Evolutionary conservation across 495 filamentous ascomycete species (phyloP), one percentile per base, ranked within the genome.

Genomic region (Trichoderma reesei): DNA sequence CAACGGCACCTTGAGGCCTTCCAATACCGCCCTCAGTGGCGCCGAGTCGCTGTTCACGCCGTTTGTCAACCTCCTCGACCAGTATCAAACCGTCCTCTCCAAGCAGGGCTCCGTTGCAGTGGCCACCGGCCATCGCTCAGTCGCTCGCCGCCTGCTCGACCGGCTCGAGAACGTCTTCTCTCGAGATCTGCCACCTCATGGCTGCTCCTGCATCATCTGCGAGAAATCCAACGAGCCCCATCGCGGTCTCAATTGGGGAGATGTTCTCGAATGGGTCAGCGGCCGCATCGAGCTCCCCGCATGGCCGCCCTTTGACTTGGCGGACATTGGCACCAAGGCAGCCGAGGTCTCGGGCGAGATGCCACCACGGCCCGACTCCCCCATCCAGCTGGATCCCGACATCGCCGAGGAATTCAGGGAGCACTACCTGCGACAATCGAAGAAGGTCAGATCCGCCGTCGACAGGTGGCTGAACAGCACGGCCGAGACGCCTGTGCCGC

Each of bases 81-180:
- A 93, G 64, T 98, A 96, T 71, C 79, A 86, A 60, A 80, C 85
- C 8, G 91, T 99, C 9, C 83, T 98, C 64, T 76, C 78, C 20
- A 88, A 86, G 60, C 91, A 87, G 70, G 95, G 95, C 2, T 96
- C 92, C 7, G 73, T 99, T 16, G 95, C 95, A 6, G 95, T 99
- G 0, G 94, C 94, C 31, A 98, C 95, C 5, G 95, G 95, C 2
- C 97, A 98, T 74, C 85, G 88, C 60, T 96, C 92, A 7, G 88
- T 98, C 42, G 95, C 95, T n/a, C 86, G 95, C 2, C 84, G 92
- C 42, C 73, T 98, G 33, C 82, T 98, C n/a, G 94, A 99, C 71
- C 86, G 93, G 62, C 77, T 99, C 13, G 94, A 96, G 70, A 87
- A 90, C 34, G 90, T 99, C 16, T 98, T 99, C 72, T 89, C 90